Conservation (phyloP, 2,329 filamentous ascomycete species). For the Knufia petricola region DNA sequence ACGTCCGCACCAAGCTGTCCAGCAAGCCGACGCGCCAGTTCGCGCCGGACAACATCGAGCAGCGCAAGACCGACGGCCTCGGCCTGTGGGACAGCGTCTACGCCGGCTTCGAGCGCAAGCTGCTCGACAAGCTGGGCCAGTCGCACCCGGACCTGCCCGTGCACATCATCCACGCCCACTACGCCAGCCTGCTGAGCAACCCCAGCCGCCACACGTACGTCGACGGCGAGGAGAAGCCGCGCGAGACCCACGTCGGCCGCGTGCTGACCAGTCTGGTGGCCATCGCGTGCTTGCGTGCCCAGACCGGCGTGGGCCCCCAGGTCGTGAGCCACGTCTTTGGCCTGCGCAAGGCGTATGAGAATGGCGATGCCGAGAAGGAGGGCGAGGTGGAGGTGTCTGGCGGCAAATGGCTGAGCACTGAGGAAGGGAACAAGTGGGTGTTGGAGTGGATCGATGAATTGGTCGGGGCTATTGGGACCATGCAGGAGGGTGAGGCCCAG, state of each 20-base stretch:
- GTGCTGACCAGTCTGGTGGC: slow-evolving; percentile 65
- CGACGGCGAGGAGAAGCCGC: slow-evolving; percentile 28
- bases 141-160: slow-evolving; percentile 75
- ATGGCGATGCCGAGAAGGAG: slow-evolving; percentile 46
- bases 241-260: slow-evolving; percentile 51
- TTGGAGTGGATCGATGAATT: slow-evolving; percentile 53
- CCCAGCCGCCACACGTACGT: slow-evolving; percentile 35
- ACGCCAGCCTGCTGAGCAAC: slow-evolving; percentile 63
- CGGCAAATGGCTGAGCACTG: slow-evolving; percentile 52
- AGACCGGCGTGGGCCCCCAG: slow-evolving; percentile 75
- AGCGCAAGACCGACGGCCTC: slow-evolving; percentile 49
- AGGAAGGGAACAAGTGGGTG: slow-evolving; percentile 58
- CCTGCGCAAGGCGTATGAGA: slow-evolving; percentile 62
- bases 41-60: slow-evolving; percentile 44
- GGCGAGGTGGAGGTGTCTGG: slow-evolving; percentile 37
- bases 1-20: slow-evolving; percentile 46
- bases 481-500: slow-evolving; percentile 3
- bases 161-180: slow-evolving; percentile 66
- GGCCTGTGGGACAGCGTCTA: slow-evolving; percentile 70
- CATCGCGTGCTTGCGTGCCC: slow-evolving; percentile 63
- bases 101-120: slow-evolving; percentile 61
- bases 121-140: slow-evolving; percentile 59
- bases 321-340: slow-evolving; percentile 75
- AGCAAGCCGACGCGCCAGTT: slow-evolving; percentile 48
- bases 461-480: slow-evolving; percentile 36